Evolutionary conservation across 352 stramenopile genomes (phyloP).

Genomic region (Aphanomyces cochlioides): DNA sequence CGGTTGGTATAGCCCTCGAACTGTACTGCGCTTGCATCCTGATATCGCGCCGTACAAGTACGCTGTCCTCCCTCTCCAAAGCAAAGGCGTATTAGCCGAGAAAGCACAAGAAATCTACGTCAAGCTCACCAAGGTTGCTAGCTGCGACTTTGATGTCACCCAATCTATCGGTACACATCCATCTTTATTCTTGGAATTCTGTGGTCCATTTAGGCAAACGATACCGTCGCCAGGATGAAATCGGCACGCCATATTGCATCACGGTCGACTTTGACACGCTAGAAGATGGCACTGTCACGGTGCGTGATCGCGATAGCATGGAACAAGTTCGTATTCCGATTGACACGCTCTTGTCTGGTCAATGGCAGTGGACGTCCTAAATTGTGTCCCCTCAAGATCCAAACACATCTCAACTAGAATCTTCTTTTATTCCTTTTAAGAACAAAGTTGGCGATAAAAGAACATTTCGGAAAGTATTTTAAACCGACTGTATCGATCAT

Average conservation of each 20-base stretch:
- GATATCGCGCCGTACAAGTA: slow-evolving; percentile 93
- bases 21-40: slow-evolving; percentile 90
- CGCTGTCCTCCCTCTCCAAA: slow-evolving; percentile 91
- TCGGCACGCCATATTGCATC: slow-evolving; percentile 96
- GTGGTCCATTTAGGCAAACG: slow-evolving; percentile 43
- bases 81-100: slow-evolving; percentile 90
- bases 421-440: too few species aligned
- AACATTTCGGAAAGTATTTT: too few species aligned
- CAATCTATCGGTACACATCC: slow-evolving; percentile 57
- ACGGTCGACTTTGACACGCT: slow-evolving; percentile 98
- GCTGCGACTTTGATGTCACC: slow-evolving; percentile 90
- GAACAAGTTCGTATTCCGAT: slow-evolving; percentile 93
- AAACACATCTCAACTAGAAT: background rate
- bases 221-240: slow-evolving; percentile 96
- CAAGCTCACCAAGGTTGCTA: slow-evolving; percentile 81
- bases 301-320: slow-evolving; percentile 94
- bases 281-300: slow-evolving; percentile 93
- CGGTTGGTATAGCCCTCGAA: slow-evolving; percentile 39
- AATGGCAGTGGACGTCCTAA: background rate
- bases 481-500: too few species aligned
- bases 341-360: slow-evolving; percentile 69
- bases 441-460: too few species aligned
- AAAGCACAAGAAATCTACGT: slow-evolving; percentile 90
- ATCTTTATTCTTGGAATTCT: background rate
- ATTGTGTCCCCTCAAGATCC: background rate